Conservation (phyloP, 176 grass and related monocot species). For the Triticum timopheevii region DNA sequence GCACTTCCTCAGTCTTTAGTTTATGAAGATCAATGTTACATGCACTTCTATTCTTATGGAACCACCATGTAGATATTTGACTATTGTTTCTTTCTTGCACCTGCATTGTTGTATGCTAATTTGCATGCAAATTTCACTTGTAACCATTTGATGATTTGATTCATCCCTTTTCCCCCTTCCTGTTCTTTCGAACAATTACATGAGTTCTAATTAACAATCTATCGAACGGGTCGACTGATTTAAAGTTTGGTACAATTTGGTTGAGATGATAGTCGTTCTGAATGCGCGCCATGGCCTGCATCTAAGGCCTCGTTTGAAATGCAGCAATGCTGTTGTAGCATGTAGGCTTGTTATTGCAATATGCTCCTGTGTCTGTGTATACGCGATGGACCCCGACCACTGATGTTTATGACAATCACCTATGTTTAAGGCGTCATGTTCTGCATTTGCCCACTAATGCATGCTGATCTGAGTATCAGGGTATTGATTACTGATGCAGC, state of each 20-base stretch:
- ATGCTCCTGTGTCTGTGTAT: background rate
- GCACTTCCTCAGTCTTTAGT: background rate
- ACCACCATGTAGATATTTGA: background rate
- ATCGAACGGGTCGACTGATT: background rate
- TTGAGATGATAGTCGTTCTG: background rate
- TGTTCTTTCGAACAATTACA: constrained; percentile 1
- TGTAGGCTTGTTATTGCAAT: background rate
- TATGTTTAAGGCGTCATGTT: background rate
- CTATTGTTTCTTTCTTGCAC: background rate
- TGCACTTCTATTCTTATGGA: constrained; percentile 12
- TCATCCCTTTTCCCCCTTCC: background rate
- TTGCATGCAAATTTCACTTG: background rate
- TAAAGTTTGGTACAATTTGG: background rate
- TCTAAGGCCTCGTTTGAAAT: background rate
- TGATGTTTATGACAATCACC: background rate
- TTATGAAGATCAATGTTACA: background rate
- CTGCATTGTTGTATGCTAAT: background rate
- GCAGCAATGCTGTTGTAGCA: background rate
- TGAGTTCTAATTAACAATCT: background rate
- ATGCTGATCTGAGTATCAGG: background rate
- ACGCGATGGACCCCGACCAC: too few relatives aligned
- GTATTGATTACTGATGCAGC: constrained; percentile 4
- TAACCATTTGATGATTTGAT: background rate
- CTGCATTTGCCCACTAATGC: background rate
- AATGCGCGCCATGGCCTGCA: background rate